Evolutionary conservation across 495 filamentous ascomycete genomes (phyloP), one percentile per base, ranked within the genome.

Genomic region (Penicillium crystallinum): DNA sequence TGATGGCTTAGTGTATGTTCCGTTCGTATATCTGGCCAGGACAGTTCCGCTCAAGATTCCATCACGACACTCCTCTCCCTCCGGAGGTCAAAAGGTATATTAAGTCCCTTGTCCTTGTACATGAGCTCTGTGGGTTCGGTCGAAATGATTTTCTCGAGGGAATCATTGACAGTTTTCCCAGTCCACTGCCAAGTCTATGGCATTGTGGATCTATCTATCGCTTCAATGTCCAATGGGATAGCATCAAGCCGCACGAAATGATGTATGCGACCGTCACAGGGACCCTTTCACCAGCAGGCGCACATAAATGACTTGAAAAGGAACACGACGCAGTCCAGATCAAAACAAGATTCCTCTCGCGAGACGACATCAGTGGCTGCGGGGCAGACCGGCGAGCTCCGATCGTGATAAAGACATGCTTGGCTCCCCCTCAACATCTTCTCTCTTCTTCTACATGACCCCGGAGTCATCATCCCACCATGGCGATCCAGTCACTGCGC

Each of bases 401-500:
- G 48, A 35, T 35, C 12, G n/a, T 10, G 19, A 40, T 38, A 29
- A 33, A 34, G 17, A 41, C 19, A 33, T 18, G 37, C 37, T 37
- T 22, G 14, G 25, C 47, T 35, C 48, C 48, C 34, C 33, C 10
- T 4, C 39, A n/a, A 31, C 44, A 9, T 30, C 34, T 2, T 36
- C 31, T 35, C 31, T 34, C 1, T 25, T 21, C 15, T 37, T 12
- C 21, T 19, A 17, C 49, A 47, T 27, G 6, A 37, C 11, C 33
- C 12, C 30, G 23, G 1, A 27, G n/a, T 33, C 31, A 15, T 27
- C 37, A 47, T 30, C 35, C n/a, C 18, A 49, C 17, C 39, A 74
- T 73, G 69, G 62, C 66, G 1, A 54, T 54, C 18, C 54, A 58
- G 42, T 61, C 64, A 4, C 46, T 73, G 18, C 64, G 65, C 9